Evolutionary conservation across 495 filamentous ascomycete genomes (phyloP).

Genomic region (Diplogelasinospora grovesii): DNA sequence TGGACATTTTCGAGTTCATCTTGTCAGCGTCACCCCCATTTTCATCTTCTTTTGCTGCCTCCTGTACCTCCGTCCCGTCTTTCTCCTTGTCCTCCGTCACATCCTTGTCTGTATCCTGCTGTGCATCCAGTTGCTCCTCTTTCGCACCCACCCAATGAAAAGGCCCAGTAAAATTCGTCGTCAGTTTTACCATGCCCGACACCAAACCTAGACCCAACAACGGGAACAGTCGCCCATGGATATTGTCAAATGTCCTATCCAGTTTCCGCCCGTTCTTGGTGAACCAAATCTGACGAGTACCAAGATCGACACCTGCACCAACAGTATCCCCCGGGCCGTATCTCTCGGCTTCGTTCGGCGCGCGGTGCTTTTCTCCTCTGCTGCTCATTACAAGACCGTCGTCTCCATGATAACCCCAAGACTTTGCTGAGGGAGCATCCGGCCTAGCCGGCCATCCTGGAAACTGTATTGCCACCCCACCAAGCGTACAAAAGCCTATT

Average conservation of each 20-base stretch:
- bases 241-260: neutral
- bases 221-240: neutral
- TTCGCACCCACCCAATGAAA: no score
- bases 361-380: neutral
- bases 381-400: no score
- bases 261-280: neutral
- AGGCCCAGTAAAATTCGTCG: neutral
- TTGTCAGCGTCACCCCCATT: no score
- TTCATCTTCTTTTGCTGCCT: no score
- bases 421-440: conserved; percentile 1
- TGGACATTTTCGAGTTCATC: no score
- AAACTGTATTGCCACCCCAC: conserved; percentile 16
- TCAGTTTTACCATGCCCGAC: neutral
- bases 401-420: conserved; percentile 17
- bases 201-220: neutral
- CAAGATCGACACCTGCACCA: neutral
- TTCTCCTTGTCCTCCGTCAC: no score
- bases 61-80: no score
- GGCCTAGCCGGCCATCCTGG: conserved; percentile 9
- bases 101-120: no score
- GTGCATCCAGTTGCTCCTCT: no score
- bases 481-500: conserved; percentile 18
- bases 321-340: neutral
- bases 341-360: neutral
- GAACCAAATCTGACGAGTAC: neutral